phyloP scores from a whole-genome alignment of 2,329 filamentous ascomycete genomes.

The Colletotrichum costaricense region DNA sequence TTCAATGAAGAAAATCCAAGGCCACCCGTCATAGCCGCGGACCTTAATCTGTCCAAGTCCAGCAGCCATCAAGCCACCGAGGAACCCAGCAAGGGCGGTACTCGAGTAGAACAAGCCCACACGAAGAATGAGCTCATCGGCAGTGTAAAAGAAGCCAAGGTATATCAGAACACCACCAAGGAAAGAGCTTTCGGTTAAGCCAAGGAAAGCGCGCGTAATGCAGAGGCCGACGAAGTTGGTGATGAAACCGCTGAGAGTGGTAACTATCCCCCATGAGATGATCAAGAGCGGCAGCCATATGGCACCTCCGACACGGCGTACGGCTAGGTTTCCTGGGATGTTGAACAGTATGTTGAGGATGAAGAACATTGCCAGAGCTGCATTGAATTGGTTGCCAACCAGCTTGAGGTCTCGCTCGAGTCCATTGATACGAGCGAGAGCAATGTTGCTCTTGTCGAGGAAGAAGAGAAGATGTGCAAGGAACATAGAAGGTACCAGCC shows the following conservation, averaged over 20 bases:
- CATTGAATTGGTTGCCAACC: slow-evolving; percentile 34
- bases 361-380: slow-evolving; percentile 39
- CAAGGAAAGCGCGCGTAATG: slow-evolving; percentile 38
- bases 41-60: slow-evolving; percentile 25
- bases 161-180: slow-evolving; percentile 40
- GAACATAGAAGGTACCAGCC: slow-evolving; percentile 33
- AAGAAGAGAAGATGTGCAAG: slow-evolving; percentile 33
- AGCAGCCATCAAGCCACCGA: slow-evolving; percentile 31
- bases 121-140: slow-evolving; percentile 39
- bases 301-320: slow-evolving; percentile 38
- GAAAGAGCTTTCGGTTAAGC: slow-evolving; percentile 40
- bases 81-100: slow-evolving; percentile 30
- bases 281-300: slow-evolving; percentile 37
- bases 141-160: slow-evolving; percentile 41
- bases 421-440: slow-evolving; percentile 36
- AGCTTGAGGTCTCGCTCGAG: slow-evolving; percentile 32
- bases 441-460: slow-evolving; percentile 36
- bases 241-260: slow-evolving; percentile 38
- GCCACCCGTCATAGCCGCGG: slow-evolving; percentile 32
- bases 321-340: slow-evolving; percentile 39
- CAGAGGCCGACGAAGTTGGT: slow-evolving; percentile 38
- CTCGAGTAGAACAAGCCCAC: slow-evolving; percentile 41
- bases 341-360: slow-evolving; percentile 40
- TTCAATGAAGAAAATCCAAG: slow-evolving; percentile 38
- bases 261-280: slow-evolving; percentile 39